These are phyloP conservation scores for Tetraselmis striata DNA, from an alignment of 139 green algal genomes.

Conservation along the genomic window DNA sequence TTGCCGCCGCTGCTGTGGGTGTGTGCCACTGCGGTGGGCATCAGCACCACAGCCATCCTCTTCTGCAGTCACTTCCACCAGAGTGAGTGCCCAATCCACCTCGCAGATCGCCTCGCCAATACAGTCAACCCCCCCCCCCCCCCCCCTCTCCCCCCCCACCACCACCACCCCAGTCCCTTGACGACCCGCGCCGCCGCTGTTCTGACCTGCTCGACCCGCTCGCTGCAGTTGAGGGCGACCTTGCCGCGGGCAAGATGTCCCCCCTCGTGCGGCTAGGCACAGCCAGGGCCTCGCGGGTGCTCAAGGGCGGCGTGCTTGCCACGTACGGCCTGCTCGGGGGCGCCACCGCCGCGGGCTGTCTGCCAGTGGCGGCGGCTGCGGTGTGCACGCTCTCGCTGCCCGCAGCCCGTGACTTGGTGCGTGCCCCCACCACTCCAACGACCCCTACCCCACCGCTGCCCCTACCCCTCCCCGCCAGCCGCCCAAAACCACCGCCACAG, in stretches of 20 bases:
- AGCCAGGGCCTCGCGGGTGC: conserved; percentile 9
- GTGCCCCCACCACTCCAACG: not conserved
- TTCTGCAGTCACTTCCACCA: conserved; percentile 96
- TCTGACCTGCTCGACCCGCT: too few relatives aligned
- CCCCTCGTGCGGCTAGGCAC: conserved; percentile 77
- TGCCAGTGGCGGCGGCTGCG: conserved; percentile 13
- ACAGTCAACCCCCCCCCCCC: too few relatives aligned
- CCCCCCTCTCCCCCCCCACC: too few relatives aligned
- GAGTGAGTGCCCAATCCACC: too few relatives aligned
- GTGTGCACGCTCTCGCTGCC: conserved; percentile 24
- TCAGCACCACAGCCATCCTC: conserved; percentile 84
- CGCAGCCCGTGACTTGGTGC: conserved; percentile 19
- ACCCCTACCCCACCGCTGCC: not conserved
- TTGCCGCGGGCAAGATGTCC: conserved; percentile 69
- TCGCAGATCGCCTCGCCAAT: too few relatives aligned
- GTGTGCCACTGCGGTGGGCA: conserved; percentile 56
- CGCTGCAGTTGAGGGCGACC: conserved; percentile 64
- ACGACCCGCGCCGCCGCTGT: too few relatives aligned
- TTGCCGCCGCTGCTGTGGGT: conserved; percentile 33
- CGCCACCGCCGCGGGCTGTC: conserved; percentile 5
- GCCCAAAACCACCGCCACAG: not conserved
- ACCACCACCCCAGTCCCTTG: too few relatives aligned
- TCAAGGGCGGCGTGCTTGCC: not conserved
- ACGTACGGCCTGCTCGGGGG: not conserved
- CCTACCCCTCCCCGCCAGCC: not conserved